These are phyloP conservation scores for Chlorella variabilis DNA, from an alignment of 163 green algal genomes.

Conservation along the genomic window DNA sequence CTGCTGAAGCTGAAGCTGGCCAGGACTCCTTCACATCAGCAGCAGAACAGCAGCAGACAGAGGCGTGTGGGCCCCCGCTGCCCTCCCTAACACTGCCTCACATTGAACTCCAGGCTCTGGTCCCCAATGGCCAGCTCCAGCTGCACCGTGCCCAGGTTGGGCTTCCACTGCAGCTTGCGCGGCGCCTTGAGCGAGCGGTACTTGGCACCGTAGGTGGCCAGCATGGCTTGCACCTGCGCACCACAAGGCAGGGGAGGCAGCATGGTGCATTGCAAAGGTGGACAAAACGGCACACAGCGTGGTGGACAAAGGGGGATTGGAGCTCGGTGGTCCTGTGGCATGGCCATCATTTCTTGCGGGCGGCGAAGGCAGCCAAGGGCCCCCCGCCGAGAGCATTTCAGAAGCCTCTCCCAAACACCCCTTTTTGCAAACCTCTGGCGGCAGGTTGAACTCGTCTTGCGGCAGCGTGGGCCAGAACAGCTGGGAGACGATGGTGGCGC, in stretches of 20 bases:
- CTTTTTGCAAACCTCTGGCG: slow-evolving; percentile 26
- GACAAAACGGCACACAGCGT: too few species aligned
- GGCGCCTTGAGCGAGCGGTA: slow-evolving; percentile 86
- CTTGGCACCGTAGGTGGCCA: slow-evolving; percentile 66
- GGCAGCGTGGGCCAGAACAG: slow-evolving; percentile 92
- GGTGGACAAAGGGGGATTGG: too few species aligned
- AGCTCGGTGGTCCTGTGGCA: too few species aligned
- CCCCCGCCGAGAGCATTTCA: too few species aligned
- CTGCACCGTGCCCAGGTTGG: slow-evolving; percentile 76
- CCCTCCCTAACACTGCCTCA: slow-evolving; percentile 14
- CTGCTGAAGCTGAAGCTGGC: too few species aligned
- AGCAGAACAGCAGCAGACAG: too few species aligned
- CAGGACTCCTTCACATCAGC: too few species aligned
- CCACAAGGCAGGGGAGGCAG: neutral
- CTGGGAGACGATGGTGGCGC: slow-evolving; percentile 81
- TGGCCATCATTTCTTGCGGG: too few species aligned
- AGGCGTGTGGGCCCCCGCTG: too few species aligned
- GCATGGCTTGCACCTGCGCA: slow-evolving; percentile 54
- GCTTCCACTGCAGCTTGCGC: slow-evolving; percentile 86
- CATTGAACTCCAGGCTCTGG: slow-evolving; percentile 49
- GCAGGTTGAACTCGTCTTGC: slow-evolving; percentile 61
- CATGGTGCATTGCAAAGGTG: neutral
- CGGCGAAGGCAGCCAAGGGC: too few species aligned
- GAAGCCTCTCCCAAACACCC: too few species aligned
- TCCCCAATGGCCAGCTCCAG: slow-evolving; percentile 64